Percentiles rank a stretch among this genome's conserved stretches.
Conservation (phyloP, 1,284 basidiomycete species). For the Heterobasidion occidentale region DNA sequence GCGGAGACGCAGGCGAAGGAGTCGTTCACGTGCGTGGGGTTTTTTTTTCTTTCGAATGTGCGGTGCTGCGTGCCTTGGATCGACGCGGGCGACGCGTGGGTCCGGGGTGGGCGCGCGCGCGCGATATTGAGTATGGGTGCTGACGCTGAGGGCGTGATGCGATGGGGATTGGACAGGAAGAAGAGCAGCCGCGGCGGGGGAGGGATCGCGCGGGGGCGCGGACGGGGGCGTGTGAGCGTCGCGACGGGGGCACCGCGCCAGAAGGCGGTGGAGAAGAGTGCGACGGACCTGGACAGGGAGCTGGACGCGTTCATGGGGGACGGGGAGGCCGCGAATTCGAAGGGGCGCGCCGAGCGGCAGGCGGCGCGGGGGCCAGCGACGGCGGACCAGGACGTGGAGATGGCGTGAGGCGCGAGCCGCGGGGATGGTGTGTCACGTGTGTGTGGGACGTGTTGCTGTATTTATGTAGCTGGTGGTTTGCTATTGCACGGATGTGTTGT, state of each 20-base stretch:
- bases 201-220: constrained; percentile 1
- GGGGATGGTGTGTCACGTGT: background rate
- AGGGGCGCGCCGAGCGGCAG: background rate
- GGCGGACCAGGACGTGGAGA: constrained; percentile 9
- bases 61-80: too few species aligned
- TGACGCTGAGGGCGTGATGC: too few species aligned
- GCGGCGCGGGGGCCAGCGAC: constrained; percentile 10
- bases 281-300: constrained; percentile 84
- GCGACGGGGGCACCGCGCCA: constrained; percentile 19
- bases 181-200: background rate
- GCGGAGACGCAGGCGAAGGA: constrained; percentile 29
- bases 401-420: constrained; percentile 2
- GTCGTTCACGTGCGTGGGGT: constrained; percentile 16
- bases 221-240: constrained; percentile 12
- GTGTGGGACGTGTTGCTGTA: background rate
- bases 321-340: constrained; percentile 17
- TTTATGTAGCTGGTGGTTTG: too few species aligned
- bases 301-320: constrained; percentile 87
- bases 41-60: background rate
- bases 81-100: too few species aligned
- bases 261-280: constrained; percentile 58
- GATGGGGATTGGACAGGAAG: background rate
- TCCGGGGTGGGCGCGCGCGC: background rate
- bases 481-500: too few species aligned
- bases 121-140: background rate